Percentiles rank a stretch among this genome's conserved stretches.
phyloP scores from a whole-genome alignment of 768 basidiomycete species.

The Serendipita sp. region DNA sequence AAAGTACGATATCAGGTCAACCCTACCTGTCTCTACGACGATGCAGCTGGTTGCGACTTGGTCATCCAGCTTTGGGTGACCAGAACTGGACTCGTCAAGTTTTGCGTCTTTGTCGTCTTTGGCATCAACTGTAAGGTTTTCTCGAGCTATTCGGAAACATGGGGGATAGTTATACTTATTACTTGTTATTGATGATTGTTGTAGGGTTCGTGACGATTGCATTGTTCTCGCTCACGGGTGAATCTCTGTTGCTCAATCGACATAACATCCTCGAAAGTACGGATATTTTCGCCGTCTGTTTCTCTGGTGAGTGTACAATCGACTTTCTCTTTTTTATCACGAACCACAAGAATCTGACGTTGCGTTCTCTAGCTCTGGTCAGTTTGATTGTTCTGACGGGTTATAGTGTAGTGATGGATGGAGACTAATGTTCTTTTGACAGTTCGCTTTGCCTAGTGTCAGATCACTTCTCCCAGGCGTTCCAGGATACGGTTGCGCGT shows the following conservation, averaged over 20 bases:
- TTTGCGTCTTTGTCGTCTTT: conserved; percentile 1
- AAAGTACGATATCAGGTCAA: neutral
- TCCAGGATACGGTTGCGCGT: neutral
- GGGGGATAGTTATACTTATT: neutral
- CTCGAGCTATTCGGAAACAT: too few species aligned
- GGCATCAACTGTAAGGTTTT: neutral
- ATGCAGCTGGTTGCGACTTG: neutral
- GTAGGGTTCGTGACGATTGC: neutral
- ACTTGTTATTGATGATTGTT: neutral
- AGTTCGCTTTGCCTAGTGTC: conserved; percentile 3
- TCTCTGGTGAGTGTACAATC: neutral
- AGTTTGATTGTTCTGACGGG: too few species aligned
- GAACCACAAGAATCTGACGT: too few species aligned
- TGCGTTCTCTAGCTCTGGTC: neutral
- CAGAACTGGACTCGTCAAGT: neutral
- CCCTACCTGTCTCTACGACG: neutral
- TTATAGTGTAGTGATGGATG: too few species aligned
- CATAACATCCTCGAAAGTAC: neutral
- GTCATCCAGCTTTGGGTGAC: neutral
- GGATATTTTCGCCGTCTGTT: neutral
- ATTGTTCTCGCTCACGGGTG: neutral
- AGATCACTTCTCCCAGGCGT: neutral
- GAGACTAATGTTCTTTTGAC: neutral
- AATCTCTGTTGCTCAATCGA: neutral
- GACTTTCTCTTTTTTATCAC: neutral